Percentiles rank a stretch among this genome's conserved stretches.
phyloP scores from a whole-genome alignment of 2,329 filamentous ascomycete genomes.

The Tolypocladium sp. region DNA sequence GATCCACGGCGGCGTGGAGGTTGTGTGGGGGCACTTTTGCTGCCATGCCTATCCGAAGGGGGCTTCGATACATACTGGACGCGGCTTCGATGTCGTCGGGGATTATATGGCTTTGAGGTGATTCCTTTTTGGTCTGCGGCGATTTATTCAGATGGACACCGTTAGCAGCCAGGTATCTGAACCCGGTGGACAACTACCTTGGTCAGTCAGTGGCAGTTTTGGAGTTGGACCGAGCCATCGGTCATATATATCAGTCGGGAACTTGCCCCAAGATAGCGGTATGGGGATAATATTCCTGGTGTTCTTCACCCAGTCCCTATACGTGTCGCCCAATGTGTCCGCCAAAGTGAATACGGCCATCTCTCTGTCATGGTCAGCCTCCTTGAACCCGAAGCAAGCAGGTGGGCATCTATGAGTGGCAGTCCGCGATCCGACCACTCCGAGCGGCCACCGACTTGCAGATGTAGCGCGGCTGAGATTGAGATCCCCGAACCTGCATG shows the following conservation, averaged over 20 bases:
- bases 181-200: not conserved
- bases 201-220: not conserved
- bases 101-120: not conserved
- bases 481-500: not conserved
- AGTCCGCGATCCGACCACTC: not conserved
- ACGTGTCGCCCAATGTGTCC: too few relatives aligned
- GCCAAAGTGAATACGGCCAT: not conserved
- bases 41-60: slow-evolving; percentile 18
- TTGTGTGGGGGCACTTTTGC: slow-evolving; percentile 45
- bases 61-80: slow-evolving; percentile 12
- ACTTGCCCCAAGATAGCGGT: too few relatives aligned
- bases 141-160: not conserved
- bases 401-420: too few relatives aligned
- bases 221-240: too few relatives aligned
- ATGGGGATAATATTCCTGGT: too few relatives aligned
- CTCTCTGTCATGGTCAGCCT: not conserved
- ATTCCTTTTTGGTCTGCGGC: not conserved
- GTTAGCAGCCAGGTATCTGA: not conserved
- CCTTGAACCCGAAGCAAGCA: not conserved
- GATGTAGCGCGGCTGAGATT: not conserved
- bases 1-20: slow-evolving; percentile 39
- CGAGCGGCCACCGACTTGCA: not conserved
- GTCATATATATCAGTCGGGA: too few relatives aligned
- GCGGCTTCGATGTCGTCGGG: not conserved
- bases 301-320: too few relatives aligned